These are phyloP conservation scores for Aspergillus japonicus DNA, from an alignment of 2,329 filamentous ascomycete genomes.

Conservation along the genomic window DNA sequence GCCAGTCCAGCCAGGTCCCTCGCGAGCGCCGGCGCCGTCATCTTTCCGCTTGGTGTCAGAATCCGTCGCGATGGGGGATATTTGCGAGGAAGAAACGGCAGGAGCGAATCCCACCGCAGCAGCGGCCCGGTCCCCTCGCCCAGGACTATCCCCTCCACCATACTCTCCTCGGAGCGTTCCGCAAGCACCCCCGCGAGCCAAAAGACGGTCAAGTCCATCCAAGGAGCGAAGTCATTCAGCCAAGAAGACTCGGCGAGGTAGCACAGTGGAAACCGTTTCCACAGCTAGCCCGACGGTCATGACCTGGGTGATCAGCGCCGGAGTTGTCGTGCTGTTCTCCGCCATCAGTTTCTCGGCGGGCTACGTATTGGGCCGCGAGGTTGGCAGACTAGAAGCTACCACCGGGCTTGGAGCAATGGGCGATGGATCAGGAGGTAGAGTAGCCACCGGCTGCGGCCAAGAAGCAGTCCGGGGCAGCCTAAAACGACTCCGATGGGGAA, in stretches of 20 bases:
- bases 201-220: constrained; percentile 36
- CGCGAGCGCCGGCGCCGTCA: constrained; percentile 44
- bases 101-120: constrained; percentile 19
- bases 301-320: constrained; percentile 65
- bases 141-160: constrained; percentile 25
- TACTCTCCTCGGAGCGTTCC: constrained; percentile 13
- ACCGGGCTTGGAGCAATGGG: constrained; percentile 29
- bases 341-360: constrained; percentile 65
- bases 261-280: constrained; percentile 30
- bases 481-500: constrained; percentile 45
- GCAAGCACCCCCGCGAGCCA: constrained; percentile 22
- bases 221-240: constrained; percentile 39
- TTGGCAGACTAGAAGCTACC: constrained; percentile 53
- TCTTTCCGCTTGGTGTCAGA: constrained; percentile 61
- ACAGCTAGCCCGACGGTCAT: constrained; percentile 59
- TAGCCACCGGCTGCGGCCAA: constrained; percentile 43
- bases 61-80: constrained; percentile 54
- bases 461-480: constrained; percentile 47
- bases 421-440: constrained; percentile 29
- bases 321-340: constrained; percentile 63
- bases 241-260: constrained; percentile 37
- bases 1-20: constrained; percentile 25
- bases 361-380: constrained; percentile 61
- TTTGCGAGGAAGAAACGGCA: constrained; percentile 27
- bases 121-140: constrained; percentile 20